A percentile compares a stretch with the other conserved stretches of the same genome.
Conservation (phyloP, 371 early-diverging fungal species). For the Smittium mucronatum region DNA sequence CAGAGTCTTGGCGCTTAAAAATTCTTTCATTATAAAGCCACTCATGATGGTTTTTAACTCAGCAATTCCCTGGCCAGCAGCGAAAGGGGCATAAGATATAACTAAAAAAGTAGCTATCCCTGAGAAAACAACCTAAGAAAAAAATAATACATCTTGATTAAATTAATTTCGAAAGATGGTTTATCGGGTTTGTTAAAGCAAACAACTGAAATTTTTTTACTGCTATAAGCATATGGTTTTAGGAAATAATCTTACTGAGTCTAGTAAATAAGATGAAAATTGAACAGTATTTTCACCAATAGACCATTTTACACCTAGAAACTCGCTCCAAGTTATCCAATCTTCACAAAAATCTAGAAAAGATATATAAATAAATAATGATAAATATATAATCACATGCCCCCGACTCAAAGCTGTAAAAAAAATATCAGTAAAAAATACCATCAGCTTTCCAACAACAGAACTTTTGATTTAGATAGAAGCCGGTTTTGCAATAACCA, state of each 20-base stretch:
- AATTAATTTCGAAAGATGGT: too few relatives aligned
- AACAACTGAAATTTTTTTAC: too few relatives aligned
- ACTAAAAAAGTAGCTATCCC: slow-evolving; percentile 36
- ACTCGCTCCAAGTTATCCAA: slow-evolving; percentile 13
- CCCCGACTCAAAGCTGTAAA: neutral
- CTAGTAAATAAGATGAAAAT: slow-evolving; percentile 5
- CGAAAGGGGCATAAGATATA: slow-evolving; percentile 57
- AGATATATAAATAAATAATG: neutral
- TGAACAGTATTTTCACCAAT: slow-evolving; percentile 3
- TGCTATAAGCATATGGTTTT: neutral
- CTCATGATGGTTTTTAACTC: slow-evolving; percentile 79
- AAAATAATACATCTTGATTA: slow-evolving; percentile 16
- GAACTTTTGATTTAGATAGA: slow-evolving; percentile 72
- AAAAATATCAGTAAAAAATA: neutral
- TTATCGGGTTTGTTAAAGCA: too few relatives aligned
- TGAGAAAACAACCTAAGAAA: slow-evolving; percentile 29
- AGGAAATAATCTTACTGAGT: slow-evolving; percentile 7
- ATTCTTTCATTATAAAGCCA: slow-evolving; percentile 68
- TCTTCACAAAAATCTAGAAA: slow-evolving; percentile 14
- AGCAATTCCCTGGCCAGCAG: slow-evolving; percentile 71
- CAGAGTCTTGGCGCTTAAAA: slow-evolving; percentile 56
- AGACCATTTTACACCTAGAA: slow-evolving; percentile 10
- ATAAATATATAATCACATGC: slow-evolving; percentile 1
- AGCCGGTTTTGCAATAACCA: slow-evolving; percentile 76
- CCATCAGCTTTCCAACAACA: slow-evolving; percentile 67